Base-by-base conservation (phyloP, 768 basidiomycete genomes). In the Phlegmacium glaucopus region DNA sequence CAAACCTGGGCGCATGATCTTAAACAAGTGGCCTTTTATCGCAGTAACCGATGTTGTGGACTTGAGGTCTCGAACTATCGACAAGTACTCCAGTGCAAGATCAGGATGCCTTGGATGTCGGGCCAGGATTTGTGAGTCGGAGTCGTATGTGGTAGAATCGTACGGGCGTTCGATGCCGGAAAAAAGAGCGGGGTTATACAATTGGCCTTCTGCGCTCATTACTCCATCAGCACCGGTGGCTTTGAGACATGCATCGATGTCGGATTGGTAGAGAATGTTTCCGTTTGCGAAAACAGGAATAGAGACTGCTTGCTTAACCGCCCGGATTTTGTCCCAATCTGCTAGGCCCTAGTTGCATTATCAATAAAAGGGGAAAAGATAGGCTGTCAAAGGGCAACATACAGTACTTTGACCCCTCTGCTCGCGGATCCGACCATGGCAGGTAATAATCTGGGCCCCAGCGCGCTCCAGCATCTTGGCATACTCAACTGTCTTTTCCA, bases 231-330 rank as follows among this genome's bases (percentile, higher is more conserved):
- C 87, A 11, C 93, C 91, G 0, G 96, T 99, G 41, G 80, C 79
- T 17, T 78, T 76, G 27, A 99, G 69, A 64, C 94, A 97, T 9
- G 72, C 70, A 42, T 77, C 74, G 39, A 97, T 79, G 65, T 98
- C 94, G n/a, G 81, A 76, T 37, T 86, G 78, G 63, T 85, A 91
- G 10, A 97, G 82, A 49, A 97, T 81, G 64, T 97, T 98, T 25
- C 96, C 96, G 64, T 99, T 99, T 0, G 95, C 94, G 62, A 99
- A 90, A 4, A 99, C 94, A 3, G 94, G 95, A 0, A 99, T 80
- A 1, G 80, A 82, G 30, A 98, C 90, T 1, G 90, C 89, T 55
- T 87, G 66, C 64, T 94, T 96, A 56, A 99, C 93, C 0, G 91
- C 90, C 7, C 78, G 79, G 60, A 99, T 97, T 65, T 96, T 86